Base-by-base conservation (phyloP, 2,329 filamentous ascomycete species). In the Chaetoscypha palmicola region DNA sequence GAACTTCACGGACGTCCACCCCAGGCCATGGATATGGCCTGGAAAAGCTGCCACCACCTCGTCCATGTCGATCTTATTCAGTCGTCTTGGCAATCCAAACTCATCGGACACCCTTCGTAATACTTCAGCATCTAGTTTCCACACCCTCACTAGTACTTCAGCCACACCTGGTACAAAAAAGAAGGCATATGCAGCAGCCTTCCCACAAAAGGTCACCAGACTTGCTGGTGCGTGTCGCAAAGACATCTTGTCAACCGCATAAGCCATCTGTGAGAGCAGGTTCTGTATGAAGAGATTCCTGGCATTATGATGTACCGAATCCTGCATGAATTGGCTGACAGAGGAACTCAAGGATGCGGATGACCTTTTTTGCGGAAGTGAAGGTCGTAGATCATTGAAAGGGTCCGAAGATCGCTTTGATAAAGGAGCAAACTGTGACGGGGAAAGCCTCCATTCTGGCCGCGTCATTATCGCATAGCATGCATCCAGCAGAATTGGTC, bases 161-260 rank as follows among this genome's bases (percentile, higher is more conserved):
- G 81, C 79, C 49, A 86, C 72, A 14, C 81, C 81, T 8, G 81
- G 80, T 45, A 81, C 84, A 57, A 85, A 86, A 59, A 83, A 81
- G 61, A 86, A 87, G 8, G 81, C 81, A 64, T 85, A 86, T 3
- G 82, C 81, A 54, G 77, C 79, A 3, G 81, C 80, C 61, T 85
- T 86, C 38, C 82, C 83, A 54, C 80, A 83, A 55, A 86, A 87
- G 2, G 77, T 74, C 26, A 86, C 81, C 43, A 79, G 57, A 58
- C 73, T 77, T 28, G 63, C 62, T 16, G 64, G 64, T 10, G 64
- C 63, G 57, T 80, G 79, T 47, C 79, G 71, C 54, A 82, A 67
- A 5, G 81, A 83, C 79, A 87, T 84, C 52, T 81, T 81, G 45
- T 85, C 80, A 4, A 86, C 75, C n/a, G 81, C 79, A 57, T 83